Evolutionary conservation across 2,329 filamentous ascomycete genomes (phyloP), one percentile per base, ranked within the genome.

Genomic region (Aureobasidium uvarum): DNA sequence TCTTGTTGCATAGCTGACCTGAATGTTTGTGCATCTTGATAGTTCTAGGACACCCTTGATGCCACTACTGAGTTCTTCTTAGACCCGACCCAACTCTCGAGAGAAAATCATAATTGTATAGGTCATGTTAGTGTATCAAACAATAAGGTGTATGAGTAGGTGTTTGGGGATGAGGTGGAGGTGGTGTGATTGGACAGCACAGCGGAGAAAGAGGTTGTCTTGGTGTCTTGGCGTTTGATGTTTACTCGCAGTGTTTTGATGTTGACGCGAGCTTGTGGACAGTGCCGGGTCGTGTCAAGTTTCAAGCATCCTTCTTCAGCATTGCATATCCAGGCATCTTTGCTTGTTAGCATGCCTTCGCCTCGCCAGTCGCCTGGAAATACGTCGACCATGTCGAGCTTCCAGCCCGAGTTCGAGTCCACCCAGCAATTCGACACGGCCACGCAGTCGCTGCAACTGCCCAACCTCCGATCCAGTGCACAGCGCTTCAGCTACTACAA

Each of bases 351-450:
- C 45, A 62, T 62, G 58, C 58, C 58, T 62, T 51, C 58, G 58
- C 36, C 45, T 28, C 58, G 58, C 45, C 58, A 62, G 16, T 63
- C 60, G 48, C 36, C 60, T 33, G 64, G 64, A 48, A 67, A 66
- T 51, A 68, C 67, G 13, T 63, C 60, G 25, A 63, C 60, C 41
- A 50, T 68, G 41, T 65, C 65, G n/a, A 68, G 48, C 51, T 68
- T 68, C 46, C 64, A 66, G 48, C 67, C 67, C 10, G 67, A 68
- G 18, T 63, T 64, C 51, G 67, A 68, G 45, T 68, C 67, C 8
- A 68, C 67, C 5, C 67, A 68, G 62, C 67, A 68, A 38, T 68
- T 66, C 38, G 67, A 68, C 65, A 68, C 67, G 31, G 67, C 67
- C 36, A 66, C 67, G 13, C 65, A 68, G 43, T 66, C 64, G 23